Evolutionary conservation across 2,329 filamentous ascomycete species (phyloP).

Genomic region (Macrophomina phaseolina): DNA sequence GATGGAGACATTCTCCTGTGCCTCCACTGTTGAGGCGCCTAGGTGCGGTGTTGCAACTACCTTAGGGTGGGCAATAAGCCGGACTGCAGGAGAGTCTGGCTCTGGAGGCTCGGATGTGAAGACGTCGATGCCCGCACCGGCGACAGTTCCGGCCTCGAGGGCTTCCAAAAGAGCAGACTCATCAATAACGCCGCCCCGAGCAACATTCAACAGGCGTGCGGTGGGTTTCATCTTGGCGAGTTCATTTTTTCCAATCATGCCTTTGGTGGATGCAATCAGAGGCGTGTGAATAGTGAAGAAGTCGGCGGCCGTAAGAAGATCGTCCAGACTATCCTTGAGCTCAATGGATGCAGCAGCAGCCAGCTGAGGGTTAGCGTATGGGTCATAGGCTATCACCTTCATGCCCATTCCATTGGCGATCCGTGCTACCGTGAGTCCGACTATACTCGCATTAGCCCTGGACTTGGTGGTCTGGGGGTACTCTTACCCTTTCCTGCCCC

Average conservation of each 20-base stretch:
- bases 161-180: conserved; percentile 74
- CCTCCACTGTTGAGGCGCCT: conserved; percentile 79
- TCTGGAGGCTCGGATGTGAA: conserved; percentile 76
- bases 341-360: conserved; percentile 71
- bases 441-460: conserved; percentile 40
- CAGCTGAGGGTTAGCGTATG: conserved; percentile 76
- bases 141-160: conserved; percentile 72
- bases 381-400: conserved; percentile 76
- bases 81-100: conserved; percentile 63
- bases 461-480: not conserved
- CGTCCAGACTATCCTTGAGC: conserved; percentile 62
- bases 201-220: conserved; percentile 78
- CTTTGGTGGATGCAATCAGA: conserved; percentile 75
- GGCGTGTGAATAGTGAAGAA: conserved; percentile 85
- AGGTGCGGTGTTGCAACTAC: conserved; percentile 81
- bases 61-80: conserved; percentile 70
- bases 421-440: conserved; percentile 79
- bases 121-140: conserved; percentile 79
- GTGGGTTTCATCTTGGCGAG: conserved; percentile 74
- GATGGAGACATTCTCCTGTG: conserved; percentile 82
- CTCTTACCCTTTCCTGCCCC: conserved; percentile 74
- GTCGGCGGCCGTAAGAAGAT: conserved; percentile 70
- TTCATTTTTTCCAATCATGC: conserved; percentile 72
- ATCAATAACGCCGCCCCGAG: conserved; percentile 79
- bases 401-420: conserved; percentile 79